phyloP scores from a whole-genome alignment of 768 basidiomycete genomes.

The Tricholoma furcatifolium region DNA sequence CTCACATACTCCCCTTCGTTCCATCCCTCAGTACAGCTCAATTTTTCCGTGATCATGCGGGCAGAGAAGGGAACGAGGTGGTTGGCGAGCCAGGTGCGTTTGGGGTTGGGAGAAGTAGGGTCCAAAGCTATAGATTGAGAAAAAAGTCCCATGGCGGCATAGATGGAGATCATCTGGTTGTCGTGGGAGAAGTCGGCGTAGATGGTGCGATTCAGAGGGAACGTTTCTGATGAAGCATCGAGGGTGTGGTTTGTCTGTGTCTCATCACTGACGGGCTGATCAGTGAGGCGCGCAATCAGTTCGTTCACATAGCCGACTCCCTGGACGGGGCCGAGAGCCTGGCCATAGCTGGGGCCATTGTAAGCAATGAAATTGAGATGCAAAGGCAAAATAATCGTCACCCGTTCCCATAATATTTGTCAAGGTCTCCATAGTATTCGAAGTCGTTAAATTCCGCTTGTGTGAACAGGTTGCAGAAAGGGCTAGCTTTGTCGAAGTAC shows the following conservation, averaged over 20 bases:
- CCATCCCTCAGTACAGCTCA: constrained; percentile 41
- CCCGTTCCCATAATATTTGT: constrained; percentile 81
- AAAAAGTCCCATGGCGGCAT: constrained; percentile 59
- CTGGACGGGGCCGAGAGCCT: constrained; percentile 68
- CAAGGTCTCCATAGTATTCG: constrained; percentile 71
- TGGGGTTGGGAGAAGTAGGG: constrained; percentile 29
- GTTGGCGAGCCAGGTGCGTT: constrained; percentile 52
- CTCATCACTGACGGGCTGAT: constrained; percentile 56
- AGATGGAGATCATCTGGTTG: constrained; percentile 81
- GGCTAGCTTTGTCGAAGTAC: constrained; percentile 47
- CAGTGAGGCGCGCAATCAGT: constrained; percentile 78
- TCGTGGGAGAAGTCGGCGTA: constrained; percentile 88
- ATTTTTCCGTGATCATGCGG: constrained; percentile 70
- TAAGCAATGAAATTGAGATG: neutral
- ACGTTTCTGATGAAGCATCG: constrained; percentile 58
- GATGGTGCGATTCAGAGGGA: constrained; percentile 64
- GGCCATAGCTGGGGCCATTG: constrained; percentile 55
- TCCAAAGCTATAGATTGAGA: constrained; percentile 33
- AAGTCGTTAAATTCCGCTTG: constrained; percentile 60
- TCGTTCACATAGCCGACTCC: constrained; percentile 90
- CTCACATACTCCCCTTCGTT: constrained; percentile 49
- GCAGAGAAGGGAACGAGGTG: constrained; percentile 73
- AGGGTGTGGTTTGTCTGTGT: constrained; percentile 81
- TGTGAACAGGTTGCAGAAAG: constrained; percentile 75
- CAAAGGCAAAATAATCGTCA: constrained; percentile 25